Evolutionary conservation across 2,329 filamentous ascomycete genomes (phyloP), one percentile per base, ranked within the genome.

Genomic region (Calonectria henricotiae): DNA sequence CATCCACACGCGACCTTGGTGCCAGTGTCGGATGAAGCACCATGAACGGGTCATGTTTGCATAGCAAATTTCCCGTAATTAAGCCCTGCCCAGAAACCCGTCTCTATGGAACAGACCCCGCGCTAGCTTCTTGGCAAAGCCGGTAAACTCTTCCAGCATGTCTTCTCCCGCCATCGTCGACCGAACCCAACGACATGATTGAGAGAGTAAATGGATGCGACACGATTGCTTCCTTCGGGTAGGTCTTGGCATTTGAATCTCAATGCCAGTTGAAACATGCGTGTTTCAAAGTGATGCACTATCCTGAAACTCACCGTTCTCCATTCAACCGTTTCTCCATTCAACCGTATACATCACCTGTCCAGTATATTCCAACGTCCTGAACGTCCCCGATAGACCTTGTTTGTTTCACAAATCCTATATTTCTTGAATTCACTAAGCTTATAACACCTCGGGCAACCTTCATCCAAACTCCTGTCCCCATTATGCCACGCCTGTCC

Each of bases 31-130:
- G 51, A 27, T 37, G 35, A 39, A 58, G 51, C 32, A 20, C 32
- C 51, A 25, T 39, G 51, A 58, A 58, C 20, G 20, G 51, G 35
- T 5, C 51, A 37, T 39, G 32, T 25, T 58, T 25, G 51, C 51
- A 62, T 54, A 54, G n/a, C 27, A 39, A 37, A 63, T 47, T 41
- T 49, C 49, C 27, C 41, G 20, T 30, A 37, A 68, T 41, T 58
- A 39, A 37, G 8, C 51, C 32, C 39, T 58, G 51, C 20, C 51
- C 51, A 58, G 20, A 39, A 58, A 58, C 35, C 51, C 51, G 35
- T 58, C n/a, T 15, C 51, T 30, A 39, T 12, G 51, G 51, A 58
- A 39, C 51, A 37, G 51, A 32, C 15, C 51, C 51, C 12, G 35
- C 51, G 51, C 51, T 58, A 58, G 35, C 51, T 39, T 25, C 51